phyloP scores from a whole-genome alignment of 108 stramenopile species.

The Skeletonema tropicum region DNA sequence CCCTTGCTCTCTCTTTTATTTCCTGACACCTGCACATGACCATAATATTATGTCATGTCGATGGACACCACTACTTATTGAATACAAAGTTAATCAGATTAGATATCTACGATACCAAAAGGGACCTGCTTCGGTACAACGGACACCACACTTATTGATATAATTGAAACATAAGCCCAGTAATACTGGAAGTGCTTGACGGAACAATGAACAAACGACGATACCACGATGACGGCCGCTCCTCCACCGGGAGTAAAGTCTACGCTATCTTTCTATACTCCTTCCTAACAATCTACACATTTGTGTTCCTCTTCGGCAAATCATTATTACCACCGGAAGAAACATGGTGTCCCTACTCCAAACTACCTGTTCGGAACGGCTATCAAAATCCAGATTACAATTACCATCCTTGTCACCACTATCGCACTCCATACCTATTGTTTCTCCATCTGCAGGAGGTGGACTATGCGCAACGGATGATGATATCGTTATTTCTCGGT shows the following conservation, averaged over 20 bases:
- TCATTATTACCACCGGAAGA: slow-evolving; percentile 24
- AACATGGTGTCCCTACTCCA: slow-evolving; percentile 27
- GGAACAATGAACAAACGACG: background rate
- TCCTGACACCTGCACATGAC: too few species aligned
- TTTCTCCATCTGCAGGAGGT: slow-evolving; percentile 43
- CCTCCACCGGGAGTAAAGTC: background rate
- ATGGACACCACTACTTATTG: too few species aligned
- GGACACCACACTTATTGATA: too few species aligned
- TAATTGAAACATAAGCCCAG: too few species aligned
- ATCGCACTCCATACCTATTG: slow-evolving; percentile 26
- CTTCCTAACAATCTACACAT: background rate
- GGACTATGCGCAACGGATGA: slow-evolving; percentile 43
- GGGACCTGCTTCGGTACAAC: too few species aligned
- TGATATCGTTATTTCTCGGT: slow-evolving; percentile 52
- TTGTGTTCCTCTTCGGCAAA: background rate
- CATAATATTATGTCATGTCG: too few species aligned
- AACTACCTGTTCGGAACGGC: background rate
- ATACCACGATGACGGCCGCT: background rate
- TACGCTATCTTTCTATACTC: background rate
- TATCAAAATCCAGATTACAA: slow-evolving; percentile 53
- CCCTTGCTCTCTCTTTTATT: too few species aligned
- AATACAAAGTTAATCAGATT: too few species aligned
- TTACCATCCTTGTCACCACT: slow-evolving; percentile 28
- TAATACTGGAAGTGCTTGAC: too few species aligned
- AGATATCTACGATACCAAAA: too few species aligned